phyloP scores from a whole-genome alignment of 1,284 basidiomycete genomes.

The Agroathelia rolfsii region DNA sequence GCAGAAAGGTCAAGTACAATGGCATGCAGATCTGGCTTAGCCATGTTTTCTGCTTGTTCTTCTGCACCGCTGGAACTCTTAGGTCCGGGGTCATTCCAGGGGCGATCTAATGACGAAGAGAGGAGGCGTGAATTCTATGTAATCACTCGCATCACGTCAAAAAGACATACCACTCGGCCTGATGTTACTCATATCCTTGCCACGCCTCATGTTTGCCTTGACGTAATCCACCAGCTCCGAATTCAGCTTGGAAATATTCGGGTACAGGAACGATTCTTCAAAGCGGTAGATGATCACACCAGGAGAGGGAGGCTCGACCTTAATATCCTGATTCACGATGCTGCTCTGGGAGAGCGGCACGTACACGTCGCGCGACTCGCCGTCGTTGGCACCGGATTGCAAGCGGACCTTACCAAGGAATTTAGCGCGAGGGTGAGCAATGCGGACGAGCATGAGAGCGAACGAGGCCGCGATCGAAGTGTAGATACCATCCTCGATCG shows the following conservation, averaged over 20 bases:
- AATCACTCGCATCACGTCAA: too few species aligned
- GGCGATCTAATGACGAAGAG: too few species aligned
- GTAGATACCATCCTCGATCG: conserved; percentile 94
- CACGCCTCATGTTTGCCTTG: conserved; percentile 69
- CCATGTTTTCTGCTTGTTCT: conserved; percentile 41
- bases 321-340: conserved; percentile 62
- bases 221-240: conserved; percentile 74
- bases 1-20: conserved; percentile 88
- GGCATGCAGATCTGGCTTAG: conserved; percentile 68
- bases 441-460: conserved; percentile 78
- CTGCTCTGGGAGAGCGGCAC: conserved; percentile 63
- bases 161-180: conserved; percentile 51
- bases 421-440: conserved; percentile 86
- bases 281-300: conserved; percentile 91
- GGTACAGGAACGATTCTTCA: conserved; percentile 91
- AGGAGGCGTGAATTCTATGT: too few species aligned
- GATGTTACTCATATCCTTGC: conserved; percentile 59
- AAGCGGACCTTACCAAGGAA: conserved; percentile 78
- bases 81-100: conserved; percentile 94
- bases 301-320: conserved; percentile 71
- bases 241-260: conserved; percentile 80
- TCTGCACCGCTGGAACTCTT: conserved; percentile 34
- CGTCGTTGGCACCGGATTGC: conserved; percentile 22
- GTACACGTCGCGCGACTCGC: conserved; percentile 67
- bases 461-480: conserved; percentile 76